phyloP scores from a whole-genome alignment of 1,139 yeast genomes.

The Kodamaea plutei region DNA sequence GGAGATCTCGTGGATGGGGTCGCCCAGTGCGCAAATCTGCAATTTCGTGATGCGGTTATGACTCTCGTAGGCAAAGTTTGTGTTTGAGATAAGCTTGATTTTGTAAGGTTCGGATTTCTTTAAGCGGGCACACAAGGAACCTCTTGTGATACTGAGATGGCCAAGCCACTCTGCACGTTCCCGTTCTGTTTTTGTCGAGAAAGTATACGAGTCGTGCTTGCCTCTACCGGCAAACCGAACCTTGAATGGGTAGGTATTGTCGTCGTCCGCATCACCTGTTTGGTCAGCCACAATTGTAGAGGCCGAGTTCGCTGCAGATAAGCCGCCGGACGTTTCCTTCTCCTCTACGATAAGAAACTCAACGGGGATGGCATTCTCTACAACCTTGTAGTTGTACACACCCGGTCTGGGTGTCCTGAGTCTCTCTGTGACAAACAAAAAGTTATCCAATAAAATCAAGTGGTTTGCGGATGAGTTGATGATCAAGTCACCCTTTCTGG shows the following conservation, averaged over 20 bases:
- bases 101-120: slow-evolving; percentile 52
- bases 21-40: slow-evolving; percentile 60
- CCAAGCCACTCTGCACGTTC: slow-evolving; percentile 63
- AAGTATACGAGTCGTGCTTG: slow-evolving; percentile 45
- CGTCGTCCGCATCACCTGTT: slow-evolving; percentile 21
- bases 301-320: slow-evolving; percentile 3
- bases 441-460: slow-evolving; percentile 69
- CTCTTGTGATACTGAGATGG: slow-evolving; percentile 52
- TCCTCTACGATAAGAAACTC: slow-evolving; percentile 56
- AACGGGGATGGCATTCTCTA: slow-evolving; percentile 59
- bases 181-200: slow-evolving; percentile 49
- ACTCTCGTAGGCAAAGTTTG: slow-evolving; percentile 62
- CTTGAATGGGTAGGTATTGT: slow-evolving; percentile 36
- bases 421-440: slow-evolving; percentile 60
- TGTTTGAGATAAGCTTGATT: slow-evolving; percentile 51
- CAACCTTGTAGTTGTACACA: slow-evolving; percentile 32
- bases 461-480: slow-evolving; percentile 48
- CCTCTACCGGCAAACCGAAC: slow-evolving; percentile 45
- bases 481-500: slow-evolving; percentile 60
- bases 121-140: slow-evolving; percentile 44
- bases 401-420: slow-evolving; percentile 23
- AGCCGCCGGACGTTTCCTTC: slow-evolving; percentile 19
- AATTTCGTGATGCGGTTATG: slow-evolving; percentile 50
- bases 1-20: slow-evolving; percentile 54
- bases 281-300: slow-evolving; percentile 1